Conservation (phyloP, 164 flowering plant species). For the Stephania japonica region DNA sequence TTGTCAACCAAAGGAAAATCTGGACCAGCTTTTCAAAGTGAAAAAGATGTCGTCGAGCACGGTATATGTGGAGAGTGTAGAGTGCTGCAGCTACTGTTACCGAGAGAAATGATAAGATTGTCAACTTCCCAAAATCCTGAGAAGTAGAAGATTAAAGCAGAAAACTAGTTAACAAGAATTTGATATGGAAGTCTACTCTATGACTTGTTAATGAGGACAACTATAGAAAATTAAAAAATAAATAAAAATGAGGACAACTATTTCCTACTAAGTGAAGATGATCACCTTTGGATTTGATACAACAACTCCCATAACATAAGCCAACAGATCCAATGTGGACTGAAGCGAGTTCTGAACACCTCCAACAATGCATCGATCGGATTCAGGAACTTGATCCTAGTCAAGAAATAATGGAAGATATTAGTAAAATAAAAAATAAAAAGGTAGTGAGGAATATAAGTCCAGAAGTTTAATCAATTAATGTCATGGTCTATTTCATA, state of each 20-base stretch:
- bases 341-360: slow-evolving; percentile 87
- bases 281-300: slow-evolving; percentile 73
- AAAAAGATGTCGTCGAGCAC: slow-evolving; percentile 53
- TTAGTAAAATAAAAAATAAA: background rate
- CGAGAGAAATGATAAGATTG: slow-evolving; percentile 41
- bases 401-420: background rate
- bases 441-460: background rate
- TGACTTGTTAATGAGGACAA: background rate
- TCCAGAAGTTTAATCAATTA: background rate
- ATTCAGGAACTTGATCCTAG: slow-evolving; percentile 71
- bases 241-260: no score
- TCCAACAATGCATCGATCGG: slow-evolving; percentile 80
- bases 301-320: slow-evolving; percentile 63
- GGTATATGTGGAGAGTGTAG: slow-evolving; percentile 44
- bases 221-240: no score
- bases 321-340: slow-evolving; percentile 57
- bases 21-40: slow-evolving; percentile 45
- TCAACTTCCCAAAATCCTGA: slow-evolving; percentile 57
- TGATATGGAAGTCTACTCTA: background rate
- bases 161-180: background rate
- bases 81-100: slow-evolving; percentile 43
- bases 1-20: slow-evolving; percentile 11
- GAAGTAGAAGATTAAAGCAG: background rate
- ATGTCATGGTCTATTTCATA: background rate
- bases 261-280: background rate